Evolutionary conservation across 1,284 basidiomycete species (phyloP), one percentile per base, ranked within the genome.

Genomic region (Laetiporus sulphureus): DNA sequence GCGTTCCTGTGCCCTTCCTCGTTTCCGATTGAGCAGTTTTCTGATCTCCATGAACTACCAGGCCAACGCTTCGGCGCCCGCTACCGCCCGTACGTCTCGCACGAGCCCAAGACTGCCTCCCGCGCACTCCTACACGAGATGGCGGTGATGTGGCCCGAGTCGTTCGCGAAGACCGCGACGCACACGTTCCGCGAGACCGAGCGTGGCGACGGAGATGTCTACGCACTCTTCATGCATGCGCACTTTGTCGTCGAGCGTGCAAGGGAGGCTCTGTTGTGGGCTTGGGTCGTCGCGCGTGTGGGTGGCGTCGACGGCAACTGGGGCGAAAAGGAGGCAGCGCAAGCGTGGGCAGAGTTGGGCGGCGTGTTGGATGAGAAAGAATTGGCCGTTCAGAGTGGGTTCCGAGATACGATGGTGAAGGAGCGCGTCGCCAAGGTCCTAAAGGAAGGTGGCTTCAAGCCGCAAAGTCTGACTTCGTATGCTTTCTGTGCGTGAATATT

Each of bases 251-350:
- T 68, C 32, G 66, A 69, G 51, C 57, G 67, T 16, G 60, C 62
- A 32, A 55, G 67, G 10, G 68, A 70, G 51, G 63, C 65, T 5
- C 49, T 70, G 16, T 50, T 70, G 19, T 70, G 68, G 68, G 50
- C 58, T 5, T 70, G 63, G 61, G 50, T 56, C 12, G 62, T 70
- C 23, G 68, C 46, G 1, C 48, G 49, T 19, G 35, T 55, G 46
- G 58, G 69, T 19, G 58, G 54, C 2, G 43, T 54, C 2, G 56
- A 57, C 30, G 60, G 62, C 36, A 51, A 48, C 27, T 59, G 60
- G 54, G 47, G 58, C 19, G 52, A 50, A 30, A 47, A 32, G 15
- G 53, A 60, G 27, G 48, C 43, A 10, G 56, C 53, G 27, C 51
- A 36, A 7, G 62, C 56, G 34, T 71, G 68, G 69, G 36, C 44